phyloP scores from a whole-genome alignment of 805 yeast species.

The Candida nemodendra region DNA sequence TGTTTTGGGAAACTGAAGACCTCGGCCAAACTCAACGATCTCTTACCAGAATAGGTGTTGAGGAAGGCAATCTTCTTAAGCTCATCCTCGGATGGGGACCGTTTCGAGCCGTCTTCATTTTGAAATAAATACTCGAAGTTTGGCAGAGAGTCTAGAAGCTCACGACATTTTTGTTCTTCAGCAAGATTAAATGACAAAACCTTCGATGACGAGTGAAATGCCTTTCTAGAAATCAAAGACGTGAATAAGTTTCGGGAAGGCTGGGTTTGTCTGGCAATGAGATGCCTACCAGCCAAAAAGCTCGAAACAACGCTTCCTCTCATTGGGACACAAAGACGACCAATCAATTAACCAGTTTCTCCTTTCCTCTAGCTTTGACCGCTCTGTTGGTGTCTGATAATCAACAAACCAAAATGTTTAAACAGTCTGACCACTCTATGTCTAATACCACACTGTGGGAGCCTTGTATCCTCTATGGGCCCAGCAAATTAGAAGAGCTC shows the following conservation, averaged over 20 bases:
- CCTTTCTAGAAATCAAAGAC: background rate
- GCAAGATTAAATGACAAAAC: conserved; percentile 37
- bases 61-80: conserved; percentile 70
- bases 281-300: background rate
- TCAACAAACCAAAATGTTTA: too few species aligned
- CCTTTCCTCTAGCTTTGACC: too few species aligned
- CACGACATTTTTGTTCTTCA: conserved; percentile 61
- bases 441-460: too few species aligned
- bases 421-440: too few species aligned
- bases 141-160: conserved; percentile 60
- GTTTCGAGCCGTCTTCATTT: conserved; percentile 72
- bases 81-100: conserved; percentile 69
- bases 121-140: conserved; percentile 65
- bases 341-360: too few species aligned
- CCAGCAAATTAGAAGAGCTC: too few species aligned
- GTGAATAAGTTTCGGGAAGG: background rate
- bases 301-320: conserved; percentile 1
- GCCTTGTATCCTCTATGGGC: too few species aligned
- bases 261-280: background rate
- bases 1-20: conserved; percentile 50
- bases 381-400: too few species aligned
- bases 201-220: conserved; percentile 20
- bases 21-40: conserved; percentile 53
- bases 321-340: conserved; percentile 1
- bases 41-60: conserved; percentile 54